Percentiles rank a stretch among this genome's conserved stretches.
Conservation (phyloP, 208 protist species). For the Herpetomonas tarakana region DNA sequence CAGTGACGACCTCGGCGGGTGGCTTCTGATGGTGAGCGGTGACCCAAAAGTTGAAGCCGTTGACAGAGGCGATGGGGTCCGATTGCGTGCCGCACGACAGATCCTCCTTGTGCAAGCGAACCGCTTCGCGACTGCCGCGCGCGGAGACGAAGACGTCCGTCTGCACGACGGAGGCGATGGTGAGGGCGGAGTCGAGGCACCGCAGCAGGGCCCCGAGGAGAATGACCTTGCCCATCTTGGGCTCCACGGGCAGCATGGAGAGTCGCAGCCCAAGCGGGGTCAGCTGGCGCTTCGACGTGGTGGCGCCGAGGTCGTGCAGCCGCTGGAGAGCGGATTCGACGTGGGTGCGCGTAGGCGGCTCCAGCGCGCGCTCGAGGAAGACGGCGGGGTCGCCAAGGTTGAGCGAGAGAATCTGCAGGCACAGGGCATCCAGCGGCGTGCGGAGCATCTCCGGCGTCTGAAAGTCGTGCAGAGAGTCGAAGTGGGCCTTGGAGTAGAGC, state of each 20-base stretch:
- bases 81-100: conserved; percentile 69
- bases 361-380: conserved; percentile 73
- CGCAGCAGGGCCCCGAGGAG: conserved; percentile 86
- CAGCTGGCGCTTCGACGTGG: conserved; percentile 71
- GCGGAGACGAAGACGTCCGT: conserved; percentile 58
- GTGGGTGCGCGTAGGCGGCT: conserved; percentile 55
- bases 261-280: conserved; percentile 86
- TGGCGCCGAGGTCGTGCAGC: conserved; percentile 74
- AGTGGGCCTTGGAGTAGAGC: conserved; percentile 88
- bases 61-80: conserved; percentile 82
- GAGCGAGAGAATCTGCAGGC: conserved; percentile 78
- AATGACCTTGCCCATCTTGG: conserved; percentile 89
- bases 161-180: conserved; percentile 81
- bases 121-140: conserved; percentile 43
- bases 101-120: conserved; percentile 71
- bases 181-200: conserved; percentile 94
- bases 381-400: conserved; percentile 56
- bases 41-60: conserved; percentile 91
- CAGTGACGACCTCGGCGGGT: conserved; percentile 30
- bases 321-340: conserved; percentile 63
- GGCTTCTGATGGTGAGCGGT: conserved; percentile 32
- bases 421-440: conserved; percentile 91
- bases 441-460: conserved; percentile 95
- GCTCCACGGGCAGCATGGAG: conserved; percentile 71
- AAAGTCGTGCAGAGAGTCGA: conserved; percentile 74